These are phyloP conservation scores for Heracleum sosnowskyi DNA, from an alignment of 129 eudicot genomes.

Conservation along the genomic window DNA sequence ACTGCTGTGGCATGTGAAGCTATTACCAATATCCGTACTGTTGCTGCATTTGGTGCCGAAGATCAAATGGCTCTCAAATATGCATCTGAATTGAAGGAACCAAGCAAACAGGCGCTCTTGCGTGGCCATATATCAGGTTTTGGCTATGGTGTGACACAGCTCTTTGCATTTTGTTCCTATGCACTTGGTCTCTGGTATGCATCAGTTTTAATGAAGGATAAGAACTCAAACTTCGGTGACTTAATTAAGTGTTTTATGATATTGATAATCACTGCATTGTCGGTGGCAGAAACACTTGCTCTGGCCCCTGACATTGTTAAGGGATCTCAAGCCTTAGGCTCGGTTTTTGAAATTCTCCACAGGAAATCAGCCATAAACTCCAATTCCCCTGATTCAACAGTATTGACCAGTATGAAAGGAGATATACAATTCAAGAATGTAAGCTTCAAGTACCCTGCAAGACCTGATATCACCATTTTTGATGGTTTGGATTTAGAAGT, in stretches of 20 bases:
- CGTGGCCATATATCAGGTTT: slow-evolving; percentile 76
- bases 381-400: slow-evolving; percentile 29
- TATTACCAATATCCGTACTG: slow-evolving; percentile 61
- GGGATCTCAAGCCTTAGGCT: slow-evolving; percentile 77
- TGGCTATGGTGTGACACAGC: slow-evolving; percentile 58
- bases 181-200: slow-evolving; percentile 88
- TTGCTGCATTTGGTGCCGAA: slow-evolving; percentile 86
- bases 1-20: slow-evolving; percentile 86
- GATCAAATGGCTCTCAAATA: slow-evolving; percentile 43
- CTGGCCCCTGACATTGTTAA: slow-evolving; percentile 74
- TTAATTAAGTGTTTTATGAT: slow-evolving; percentile 75
- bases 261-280: slow-evolving; percentile 52
- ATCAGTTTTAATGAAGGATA: slow-evolving; percentile 42
- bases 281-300: slow-evolving; percentile 77
- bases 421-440: slow-evolving; percentile 54
- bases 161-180: slow-evolving; percentile 59
- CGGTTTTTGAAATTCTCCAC: slow-evolving; percentile 53
- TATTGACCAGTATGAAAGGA: slow-evolving; percentile 36
- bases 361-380: slow-evolving; percentile 53
- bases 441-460: slow-evolving; percentile 62
- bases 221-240: slow-evolving; percentile 50
- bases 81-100: slow-evolving; percentile 36
- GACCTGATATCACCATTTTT: slow-evolving; percentile 51
- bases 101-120: slow-evolving; percentile 51
- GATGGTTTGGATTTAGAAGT: slow-evolving; percentile 44